Conservation (phyloP, 1,284 basidiomycete genomes). For the Ustilago sp. region DNA sequence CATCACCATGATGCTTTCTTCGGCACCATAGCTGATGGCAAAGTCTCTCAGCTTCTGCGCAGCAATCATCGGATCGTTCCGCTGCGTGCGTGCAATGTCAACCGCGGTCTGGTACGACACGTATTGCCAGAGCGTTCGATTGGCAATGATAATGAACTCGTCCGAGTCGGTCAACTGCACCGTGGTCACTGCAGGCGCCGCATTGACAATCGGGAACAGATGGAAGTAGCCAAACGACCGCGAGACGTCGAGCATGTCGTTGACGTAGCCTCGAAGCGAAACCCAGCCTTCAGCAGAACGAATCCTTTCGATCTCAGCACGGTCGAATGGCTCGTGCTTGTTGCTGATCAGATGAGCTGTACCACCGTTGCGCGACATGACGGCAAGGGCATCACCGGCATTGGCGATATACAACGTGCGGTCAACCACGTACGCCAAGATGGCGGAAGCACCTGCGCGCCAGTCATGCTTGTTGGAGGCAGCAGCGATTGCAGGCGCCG, state of each 20-base stretch:
- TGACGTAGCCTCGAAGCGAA: slow-evolving; percentile 90
- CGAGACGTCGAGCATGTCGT: slow-evolving; percentile 91
- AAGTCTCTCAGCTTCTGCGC: slow-evolving; percentile 97
- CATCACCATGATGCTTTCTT: slow-evolving; percentile 97
- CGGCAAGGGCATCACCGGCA: slow-evolving; percentile 87
- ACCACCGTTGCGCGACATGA: slow-evolving; percentile 83
- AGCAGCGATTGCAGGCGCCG: slow-evolving; percentile 51
- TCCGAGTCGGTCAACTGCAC: slow-evolving; percentile 85
- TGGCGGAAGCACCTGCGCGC: slow-evolving; percentile 76
- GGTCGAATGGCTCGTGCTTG: slow-evolving; percentile 91
- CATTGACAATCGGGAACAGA: slow-evolving; percentile 89
- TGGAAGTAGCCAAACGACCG: slow-evolving; percentile 95
- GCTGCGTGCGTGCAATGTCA: slow-evolving; percentile 89
- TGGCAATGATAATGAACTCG: slow-evolving; percentile 96
- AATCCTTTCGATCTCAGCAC: slow-evolving; percentile 85
- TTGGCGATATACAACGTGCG: slow-evolving; percentile 91
- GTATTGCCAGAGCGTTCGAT: slow-evolving; percentile 91
- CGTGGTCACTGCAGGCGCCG: slow-evolving; percentile 81
- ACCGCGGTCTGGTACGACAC: slow-evolving; percentile 96
- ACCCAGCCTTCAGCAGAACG: slow-evolving; percentile 95
- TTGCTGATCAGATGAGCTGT: slow-evolving; percentile 81
- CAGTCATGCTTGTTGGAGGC: slow-evolving; percentile 60
- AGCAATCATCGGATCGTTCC: slow-evolving; percentile 91
- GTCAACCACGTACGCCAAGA: slow-evolving; percentile 86
- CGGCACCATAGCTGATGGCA: slow-evolving; percentile 95